Evolutionary conservation across 164 flowering plant genomes (phyloP), one percentile per base, ranked within the genome.

Genomic region (Malania oleifera): DNA sequence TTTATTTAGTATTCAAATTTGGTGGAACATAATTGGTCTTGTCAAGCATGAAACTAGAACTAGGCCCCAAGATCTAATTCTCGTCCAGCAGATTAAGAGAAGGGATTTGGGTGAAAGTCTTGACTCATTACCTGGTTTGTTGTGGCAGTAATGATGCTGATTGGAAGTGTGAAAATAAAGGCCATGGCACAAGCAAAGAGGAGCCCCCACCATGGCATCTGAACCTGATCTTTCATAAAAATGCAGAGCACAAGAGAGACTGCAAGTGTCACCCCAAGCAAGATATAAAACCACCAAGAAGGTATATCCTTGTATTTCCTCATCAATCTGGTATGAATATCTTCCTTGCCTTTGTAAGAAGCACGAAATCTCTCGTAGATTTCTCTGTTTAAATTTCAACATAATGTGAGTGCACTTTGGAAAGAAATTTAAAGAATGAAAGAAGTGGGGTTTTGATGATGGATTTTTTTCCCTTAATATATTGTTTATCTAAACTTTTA

Each of bases 131-230:
- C 83, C 81, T 76, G 77, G 57, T 80, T 80, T 56, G 84, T 80
- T 17, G 84, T 80, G 28, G 84, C 84, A 47, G 81, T 74, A 17
- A 80, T 77, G 57, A 80, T 74, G 69, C 84, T 80, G 54, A 77
- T 73, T 3, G 84, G 84, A 48, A 80, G 82, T 52, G 84, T 77
- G 70, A 77, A 77, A 11, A 61, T 18, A 34, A 75, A 80, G 44
- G 82, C 82, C 60, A 77, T 60, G 57, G 37, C 76, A 59, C 64
- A 48, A 3, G 84, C 84, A 71, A 77, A 75, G 51, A 77, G 31
- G 34, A 80, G 81, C 14, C 77, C 84, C 84, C 81, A 80, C 80
- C 78, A 80, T 35, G 84, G 84, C 79, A 80, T 73, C 64, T 80
- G 84, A 54, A 80, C 65, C 55, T 80, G 70, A 43, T 71, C 68